Evolutionary conservation across 257 asterid species (phyloP).

Genomic region (Solanum stenotomum): DNA sequence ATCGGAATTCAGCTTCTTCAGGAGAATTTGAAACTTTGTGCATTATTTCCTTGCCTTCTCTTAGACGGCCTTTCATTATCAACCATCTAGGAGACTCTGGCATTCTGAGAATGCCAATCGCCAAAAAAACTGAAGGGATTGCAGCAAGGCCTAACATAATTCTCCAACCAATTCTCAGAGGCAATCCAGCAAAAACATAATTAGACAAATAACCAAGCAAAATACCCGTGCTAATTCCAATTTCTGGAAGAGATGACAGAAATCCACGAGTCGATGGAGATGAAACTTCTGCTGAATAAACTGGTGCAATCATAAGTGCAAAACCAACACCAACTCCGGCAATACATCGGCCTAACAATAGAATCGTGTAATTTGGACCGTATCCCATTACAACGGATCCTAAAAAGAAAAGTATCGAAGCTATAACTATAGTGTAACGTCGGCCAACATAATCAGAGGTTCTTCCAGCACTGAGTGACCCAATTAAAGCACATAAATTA

Average conservation of each 20-base stretch:
- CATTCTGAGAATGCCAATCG: constrained; percentile 43
- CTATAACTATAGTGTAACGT: constrained; percentile 40
- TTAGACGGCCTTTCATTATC: constrained; percentile 37
- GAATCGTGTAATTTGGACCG: constrained; percentile 39
- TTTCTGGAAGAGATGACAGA: constrained; percentile 54
- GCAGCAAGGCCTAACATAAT: constrained; percentile 71
- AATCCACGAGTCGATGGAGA: constrained; percentile 61
- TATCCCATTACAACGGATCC: constrained; percentile 68
- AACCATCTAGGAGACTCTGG: constrained; percentile 91
- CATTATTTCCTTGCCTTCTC: constrained; percentile 46
- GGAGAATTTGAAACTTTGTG: constrained; percentile 29
- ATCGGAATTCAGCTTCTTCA: constrained; percentile 43
- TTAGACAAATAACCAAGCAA: constrained; percentile 59
- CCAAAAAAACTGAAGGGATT: constrained; percentile 44
- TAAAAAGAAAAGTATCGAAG: constrained; percentile 47
- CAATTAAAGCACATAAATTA: constrained; percentile 55
- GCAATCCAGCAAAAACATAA: constrained; percentile 22
- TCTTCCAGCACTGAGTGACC: constrained; percentile 62
- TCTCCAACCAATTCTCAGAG: constrained; percentile 48
- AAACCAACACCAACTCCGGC: constrained; percentile 83
- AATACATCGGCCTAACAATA: constrained; percentile 44
- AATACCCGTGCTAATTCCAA: constrained; percentile 58
- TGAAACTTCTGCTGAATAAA: constrained; percentile 67
- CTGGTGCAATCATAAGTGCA: constrained; percentile 85
- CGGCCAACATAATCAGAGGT: constrained; percentile 63